Evolutionary conservation across 805 yeast species (phyloP).

Genomic region (Blastobotrys americana): DNA sequence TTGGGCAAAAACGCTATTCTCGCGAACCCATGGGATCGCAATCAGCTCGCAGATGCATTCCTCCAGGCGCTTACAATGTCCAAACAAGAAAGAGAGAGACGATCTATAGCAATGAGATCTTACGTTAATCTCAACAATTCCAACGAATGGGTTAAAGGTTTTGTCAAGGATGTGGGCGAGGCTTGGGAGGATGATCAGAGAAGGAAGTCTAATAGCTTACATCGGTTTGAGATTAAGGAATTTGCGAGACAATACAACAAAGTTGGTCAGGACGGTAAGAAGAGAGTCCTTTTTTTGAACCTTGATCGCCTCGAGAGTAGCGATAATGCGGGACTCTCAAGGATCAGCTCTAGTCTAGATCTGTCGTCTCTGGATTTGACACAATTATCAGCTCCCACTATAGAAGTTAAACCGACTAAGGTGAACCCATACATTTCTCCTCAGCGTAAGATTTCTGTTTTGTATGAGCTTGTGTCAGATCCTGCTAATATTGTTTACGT

Average conservation of each 20-base stretch:
- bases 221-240: conserved; percentile 28
- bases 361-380: not conserved
- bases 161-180: conserved; percentile 45
- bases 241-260: conserved; percentile 32
- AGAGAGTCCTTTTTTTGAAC: conserved; percentile 47
- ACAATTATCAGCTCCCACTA: not conserved
- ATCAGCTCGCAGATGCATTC: conserved; percentile 57
- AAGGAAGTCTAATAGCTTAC: conserved; percentile 29
- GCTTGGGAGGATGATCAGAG: conserved; percentile 47
- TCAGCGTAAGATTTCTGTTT: conserved; percentile 47
- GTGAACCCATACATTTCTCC: conserved; percentile 44
- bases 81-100: conserved; percentile 44
- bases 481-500: conserved; percentile 63
- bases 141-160: conserved; percentile 59
- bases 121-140: conserved; percentile 64
- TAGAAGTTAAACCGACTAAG: not conserved
- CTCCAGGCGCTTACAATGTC: conserved; percentile 59
- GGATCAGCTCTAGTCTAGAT: not conserved
- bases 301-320: conserved; percentile 35
- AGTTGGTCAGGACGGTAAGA: conserved; percentile 13
- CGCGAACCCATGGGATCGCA: conserved; percentile 87
- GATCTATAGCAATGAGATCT: conserved; percentile 59
- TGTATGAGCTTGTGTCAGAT: conserved; percentile 53
- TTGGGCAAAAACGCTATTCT: conserved; percentile 60
- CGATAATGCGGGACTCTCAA: not conserved